Conservation (phyloP, 176 grass and related monocot species). For the Avena sativa region DNA sequence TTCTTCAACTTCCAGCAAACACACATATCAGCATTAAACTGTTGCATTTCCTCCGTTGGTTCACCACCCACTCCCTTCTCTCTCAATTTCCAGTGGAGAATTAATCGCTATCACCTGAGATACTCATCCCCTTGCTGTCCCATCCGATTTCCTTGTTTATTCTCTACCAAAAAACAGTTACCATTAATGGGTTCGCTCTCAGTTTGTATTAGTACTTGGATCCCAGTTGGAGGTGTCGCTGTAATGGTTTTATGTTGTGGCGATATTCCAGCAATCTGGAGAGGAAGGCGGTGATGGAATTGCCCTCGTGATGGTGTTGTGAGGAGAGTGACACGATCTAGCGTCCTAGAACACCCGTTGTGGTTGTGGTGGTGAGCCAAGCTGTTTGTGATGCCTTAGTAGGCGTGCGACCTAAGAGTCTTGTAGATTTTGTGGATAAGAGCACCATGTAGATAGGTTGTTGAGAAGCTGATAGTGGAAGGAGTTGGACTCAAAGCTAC, state of each 20-base stretch:
- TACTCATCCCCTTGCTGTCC: not conserved
- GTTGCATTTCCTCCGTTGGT: not conserved
- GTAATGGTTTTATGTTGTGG: not conserved
- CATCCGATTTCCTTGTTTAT: not conserved
- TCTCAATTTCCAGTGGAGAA: not conserved
- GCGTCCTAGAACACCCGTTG: not conserved
- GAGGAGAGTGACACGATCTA: not conserved
- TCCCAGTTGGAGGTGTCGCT: not conserved
- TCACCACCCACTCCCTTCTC: not conserved
- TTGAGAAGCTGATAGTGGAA: not conserved
- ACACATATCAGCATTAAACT: not conserved
- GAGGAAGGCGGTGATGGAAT: not conserved
- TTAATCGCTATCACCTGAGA: not conserved
- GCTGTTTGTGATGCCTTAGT: too few species aligned
- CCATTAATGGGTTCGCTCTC: not conserved
- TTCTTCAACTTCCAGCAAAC: conserved; percentile 6
- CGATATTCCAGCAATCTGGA: not conserved
- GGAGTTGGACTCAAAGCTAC: not conserved
- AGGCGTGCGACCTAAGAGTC: too few species aligned
- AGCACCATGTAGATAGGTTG: not conserved
- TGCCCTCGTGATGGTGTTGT: not conserved
- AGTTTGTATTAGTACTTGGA: not conserved
- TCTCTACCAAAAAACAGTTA: not conserved
- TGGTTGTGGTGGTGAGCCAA: not conserved
- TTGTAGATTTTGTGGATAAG: not conserved